A percentile compares a stretch with the other conserved stretches of the same genome.
Conservation (phyloP, 2,329 filamentous ascomycete species). For the Pyricularia sp. region DNA sequence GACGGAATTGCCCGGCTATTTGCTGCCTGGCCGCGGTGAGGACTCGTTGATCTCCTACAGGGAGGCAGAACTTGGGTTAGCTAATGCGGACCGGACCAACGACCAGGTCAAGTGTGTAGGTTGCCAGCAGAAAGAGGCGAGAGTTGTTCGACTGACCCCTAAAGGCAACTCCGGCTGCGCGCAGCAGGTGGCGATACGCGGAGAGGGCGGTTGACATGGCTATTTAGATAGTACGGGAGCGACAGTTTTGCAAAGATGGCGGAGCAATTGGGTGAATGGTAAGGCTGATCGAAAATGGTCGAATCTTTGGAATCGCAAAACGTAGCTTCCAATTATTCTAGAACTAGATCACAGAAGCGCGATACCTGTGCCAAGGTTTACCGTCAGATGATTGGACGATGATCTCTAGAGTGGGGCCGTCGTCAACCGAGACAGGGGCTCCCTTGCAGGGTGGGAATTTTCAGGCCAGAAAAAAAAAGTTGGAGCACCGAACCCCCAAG, state of each 20-base stretch:
- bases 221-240: not conserved
- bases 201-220: not conserved
- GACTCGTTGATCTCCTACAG: slow-evolving; percentile 57
- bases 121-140: not conserved
- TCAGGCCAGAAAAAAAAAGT: slow-evolving; percentile 1
- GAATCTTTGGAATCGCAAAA: not conserved
- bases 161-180: slow-evolving; percentile 2
- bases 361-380: not conserved
- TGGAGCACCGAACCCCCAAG: not conserved
- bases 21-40: slow-evolving; percentile 62
- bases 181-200: slow-evolving; percentile 3
- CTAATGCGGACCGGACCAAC: not conserved
- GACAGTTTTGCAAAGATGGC: not conserved
- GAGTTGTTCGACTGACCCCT: not conserved
- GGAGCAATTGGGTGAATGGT: not conserved
- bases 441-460: not conserved
- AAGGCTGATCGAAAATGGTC: not conserved
- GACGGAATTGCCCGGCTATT: slow-evolving; percentile 66
- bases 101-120: not conserved
- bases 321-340: not conserved
- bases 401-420: not conserved
- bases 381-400: not conserved
- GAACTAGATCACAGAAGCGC: not conserved
- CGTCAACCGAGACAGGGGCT: not conserved
- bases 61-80: not conserved